Base-by-base conservation (phyloP, 2,329 filamentous ascomycete species). In the Colletotrichum limetticola region DNA sequence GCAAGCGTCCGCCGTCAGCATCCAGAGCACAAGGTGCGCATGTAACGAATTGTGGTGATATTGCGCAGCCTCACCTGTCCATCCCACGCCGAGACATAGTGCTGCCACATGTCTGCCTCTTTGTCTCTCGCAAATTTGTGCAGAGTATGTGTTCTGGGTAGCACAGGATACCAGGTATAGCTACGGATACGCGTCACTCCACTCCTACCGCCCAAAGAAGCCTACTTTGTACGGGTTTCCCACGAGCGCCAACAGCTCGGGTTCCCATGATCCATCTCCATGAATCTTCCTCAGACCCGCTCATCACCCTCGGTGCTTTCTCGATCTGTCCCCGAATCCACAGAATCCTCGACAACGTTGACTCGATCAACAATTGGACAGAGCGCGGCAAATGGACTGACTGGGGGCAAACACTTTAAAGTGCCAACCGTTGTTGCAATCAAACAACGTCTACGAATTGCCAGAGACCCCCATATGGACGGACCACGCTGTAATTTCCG, bases 401-500 rank as follows among this genome's bases (percentile, higher is more conserved):
- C 61, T 62, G 60, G 42, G 61, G 61, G 19, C 37, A 35, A 61
- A 57, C 32, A 60, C 57, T 62, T 57, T 58, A 49, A 19, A 57
- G 56, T 73, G 61, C 67, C 42, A 58, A 49, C 32, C 24, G 22
- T 59, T 22, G 57, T 66, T 49, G 67, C 62, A 73, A 67, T 74
- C 57, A 61, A 71, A 74, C 49, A 3, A 56, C 24, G 35, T 57
- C 68, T 67, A 32, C 60, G 60, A 74, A 66, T 66, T 66, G 71
- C 56, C 71, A 74, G 56, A 62, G 59, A 30, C 58, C 53, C 52
- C 71, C 63, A 12, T 57, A 60, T 66, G 61, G 49, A 66, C 61
- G 58, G 61, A 55, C 61, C 57, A 72, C 26, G 68, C 37, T 67
- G 71, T 68, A 72, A 74, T 74, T 72, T 74, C 71, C 71, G 70